Evolutionary conservation across 345 rosid genomes (phyloP), one percentile per base, ranked within the genome.

Genomic region (Lepidium africanum): DNA sequence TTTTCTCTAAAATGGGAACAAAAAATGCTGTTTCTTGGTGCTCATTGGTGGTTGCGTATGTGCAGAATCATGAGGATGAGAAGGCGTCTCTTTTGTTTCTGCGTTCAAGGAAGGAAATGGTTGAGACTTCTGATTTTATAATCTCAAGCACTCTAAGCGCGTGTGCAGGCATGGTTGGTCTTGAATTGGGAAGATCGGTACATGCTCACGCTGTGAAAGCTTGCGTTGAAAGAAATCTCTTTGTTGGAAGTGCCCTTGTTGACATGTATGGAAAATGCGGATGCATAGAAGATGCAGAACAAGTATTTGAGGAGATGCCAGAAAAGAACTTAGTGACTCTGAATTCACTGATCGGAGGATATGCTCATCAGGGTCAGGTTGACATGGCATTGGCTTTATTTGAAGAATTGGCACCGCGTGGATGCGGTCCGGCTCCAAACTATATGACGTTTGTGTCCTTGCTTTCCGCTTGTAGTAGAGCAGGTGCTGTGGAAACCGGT

Each of bases 261-360:
- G 92, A 89, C 73, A 86, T 92, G 95, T 92, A 92, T 36, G 96
- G 98, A n/a, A 92, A 89, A 85, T 89, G 98, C 40, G 98, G 96
- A 59, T 79, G 87, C 37, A 77, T 85, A 35, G 76, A 82, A 21
- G 88, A 89, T 59, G 70, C 87, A 3, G 81, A 85, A 69, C 71
- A 40, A 63, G 84, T 76, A 9, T 92, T 92, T 65, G 50, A 71
- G 43, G 85, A 76, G 76, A 81, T 87, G 86, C 81, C 81, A 13
- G 84, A 81, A 21, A 82, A 77, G 74, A 89, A 92, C 60, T 76
- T 92, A 75, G 83, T 92, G 52, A 83, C 92, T 15, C 68, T 87
- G 86, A 92, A 92, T 63, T 87, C 92, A 2, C 65, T 89, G 81
- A 82, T 92, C 0, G 82, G 89, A 50, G 85, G 94, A 23, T 89